These are phyloP conservation scores for Cladosporium velox DNA, from an alignment of 2,329 filamentous ascomycete genomes.

Conservation along the genomic window DNA sequence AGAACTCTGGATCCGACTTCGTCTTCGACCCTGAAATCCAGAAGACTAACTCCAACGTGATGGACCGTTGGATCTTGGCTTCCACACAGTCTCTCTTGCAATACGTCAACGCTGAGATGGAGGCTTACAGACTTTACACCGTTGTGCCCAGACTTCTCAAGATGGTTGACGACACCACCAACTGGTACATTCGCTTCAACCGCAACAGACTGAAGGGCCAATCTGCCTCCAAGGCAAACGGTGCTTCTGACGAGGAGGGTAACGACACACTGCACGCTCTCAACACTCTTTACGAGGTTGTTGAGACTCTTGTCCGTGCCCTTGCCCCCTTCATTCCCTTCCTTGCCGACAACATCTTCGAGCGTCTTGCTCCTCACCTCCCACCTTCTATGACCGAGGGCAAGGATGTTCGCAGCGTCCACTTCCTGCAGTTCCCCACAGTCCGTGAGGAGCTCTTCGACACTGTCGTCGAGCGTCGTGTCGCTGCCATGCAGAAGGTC, in stretches of 20 bases:
- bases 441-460: slow-evolving; percentile 89
- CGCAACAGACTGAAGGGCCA: slow-evolving; percentile 81
- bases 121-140: slow-evolving; percentile 71
- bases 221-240: slow-evolving; percentile 27
- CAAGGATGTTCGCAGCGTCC: slow-evolving; percentile 80
- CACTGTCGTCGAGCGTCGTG: slow-evolving; percentile 78
- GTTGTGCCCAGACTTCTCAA: slow-evolving; percentile 75
- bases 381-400: slow-evolving; percentile 65
- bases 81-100: slow-evolving; percentile 87
- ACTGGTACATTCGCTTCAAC: slow-evolving; percentile 98
- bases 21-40: slow-evolving; percentile 75
- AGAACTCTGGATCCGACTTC: slow-evolving; percentile 75
- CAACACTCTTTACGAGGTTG: slow-evolving; percentile 90
- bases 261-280: slow-evolving; percentile 86
- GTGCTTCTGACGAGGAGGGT: slow-evolving; percentile 62
- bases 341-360: slow-evolving; percentile 92
- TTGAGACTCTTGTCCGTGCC: slow-evolving; percentile 84
- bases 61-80: slow-evolving; percentile 94
- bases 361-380: slow-evolving; percentile 77
- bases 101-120: slow-evolving; percentile 93
- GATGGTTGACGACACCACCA: slow-evolving; percentile 92
- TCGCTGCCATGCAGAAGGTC: slow-evolving; percentile 89
- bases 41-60: slow-evolving; percentile 80
- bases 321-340: slow-evolving; percentile 96
- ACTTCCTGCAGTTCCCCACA: slow-evolving; percentile 88